These are phyloP conservation scores for Suhomyces bokatorum DNA, from an alignment of 1,139 yeast genomes.

Conservation along the genomic window DNA sequence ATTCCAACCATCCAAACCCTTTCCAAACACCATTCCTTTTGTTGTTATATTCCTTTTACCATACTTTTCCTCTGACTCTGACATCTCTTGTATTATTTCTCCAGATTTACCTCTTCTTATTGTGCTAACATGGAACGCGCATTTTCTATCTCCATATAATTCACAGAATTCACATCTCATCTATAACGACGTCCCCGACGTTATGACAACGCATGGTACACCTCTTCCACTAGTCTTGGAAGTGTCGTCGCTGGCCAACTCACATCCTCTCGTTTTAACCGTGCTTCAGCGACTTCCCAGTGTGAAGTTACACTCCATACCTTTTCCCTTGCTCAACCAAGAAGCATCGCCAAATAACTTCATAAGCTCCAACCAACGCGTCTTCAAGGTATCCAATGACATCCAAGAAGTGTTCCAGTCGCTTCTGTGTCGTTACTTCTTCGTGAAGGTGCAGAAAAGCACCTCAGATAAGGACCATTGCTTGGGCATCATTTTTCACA, in stretches of 20 bases:
- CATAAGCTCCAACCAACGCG: conserved; percentile 6
- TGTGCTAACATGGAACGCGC: not conserved
- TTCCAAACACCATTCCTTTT: too few species aligned
- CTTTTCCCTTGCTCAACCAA: not conserved
- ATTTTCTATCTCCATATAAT: not conserved
- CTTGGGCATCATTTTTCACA: conserved; percentile 22
- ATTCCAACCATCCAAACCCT: not conserved
- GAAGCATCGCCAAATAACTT: not conserved
- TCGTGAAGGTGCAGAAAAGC: conserved; percentile 18
- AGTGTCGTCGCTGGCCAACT: conserved; percentile 14
- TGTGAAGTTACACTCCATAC: not conserved
- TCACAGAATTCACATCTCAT: not conserved
- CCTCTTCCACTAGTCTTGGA: conserved; percentile 19
- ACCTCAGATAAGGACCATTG: conserved; percentile 17
- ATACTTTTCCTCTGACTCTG: not conserved
- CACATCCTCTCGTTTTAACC: conserved; percentile 17
- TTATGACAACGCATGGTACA: not conserved
- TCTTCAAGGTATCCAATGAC: conserved; percentile 13
- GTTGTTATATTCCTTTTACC: too few species aligned
- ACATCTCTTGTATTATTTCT: not conserved
- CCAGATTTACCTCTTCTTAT: not conserved
- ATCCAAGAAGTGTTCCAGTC: conserved; percentile 12
- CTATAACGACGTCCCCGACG: not conserved
- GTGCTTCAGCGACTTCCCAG: conserved; percentile 13
- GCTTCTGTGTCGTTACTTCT: conserved; percentile 13